Conservation (phyloP, 2,329 filamentous ascomycete genomes). For the Trichophyton schoenleinii region DNA sequence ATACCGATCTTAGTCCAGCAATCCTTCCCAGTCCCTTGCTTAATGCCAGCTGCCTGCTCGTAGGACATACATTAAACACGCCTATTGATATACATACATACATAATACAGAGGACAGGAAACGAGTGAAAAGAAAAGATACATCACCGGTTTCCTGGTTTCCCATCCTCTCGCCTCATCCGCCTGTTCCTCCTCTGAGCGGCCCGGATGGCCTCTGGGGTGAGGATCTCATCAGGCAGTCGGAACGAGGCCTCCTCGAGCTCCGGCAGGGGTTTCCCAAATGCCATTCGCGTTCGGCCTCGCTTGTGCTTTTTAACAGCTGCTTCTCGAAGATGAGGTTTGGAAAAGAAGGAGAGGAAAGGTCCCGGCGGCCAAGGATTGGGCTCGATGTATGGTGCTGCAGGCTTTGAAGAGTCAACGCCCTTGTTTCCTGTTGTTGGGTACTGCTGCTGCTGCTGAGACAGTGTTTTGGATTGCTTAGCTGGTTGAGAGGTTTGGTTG, state of each 20-base stretch:
- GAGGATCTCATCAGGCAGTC: conserved; percentile 51
- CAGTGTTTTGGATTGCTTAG: background rate
- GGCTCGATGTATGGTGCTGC: conserved; percentile 16
- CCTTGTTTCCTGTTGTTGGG: conserved; percentile 4
- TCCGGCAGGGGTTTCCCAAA: conserved; percentile 77
- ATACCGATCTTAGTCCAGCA: no score
- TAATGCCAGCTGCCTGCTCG: no score
- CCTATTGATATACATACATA: no score
- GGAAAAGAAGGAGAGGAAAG: conserved; percentile 77
- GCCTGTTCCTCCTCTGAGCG: conserved; percentile 28
- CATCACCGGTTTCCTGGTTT: background rate
- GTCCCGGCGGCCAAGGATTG: conserved; percentile 31
- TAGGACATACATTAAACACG: no score
- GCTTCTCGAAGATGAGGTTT: conserved; percentile 69
- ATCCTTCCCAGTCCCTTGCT: no score
- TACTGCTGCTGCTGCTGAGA: background rate
- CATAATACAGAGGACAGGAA: background rate
- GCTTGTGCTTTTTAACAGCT: conserved; percentile 59
- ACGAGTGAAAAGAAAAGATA: background rate
- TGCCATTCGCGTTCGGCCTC: conserved; percentile 58
- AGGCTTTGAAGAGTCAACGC: conserved; percentile 11
- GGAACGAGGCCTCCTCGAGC: conserved; percentile 56
- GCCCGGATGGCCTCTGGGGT: conserved; percentile 32
- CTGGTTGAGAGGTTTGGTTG: background rate
- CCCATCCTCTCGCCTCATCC: conserved; percentile 22